Base-by-base conservation (phyloP, 495 filamentous ascomycete genomes). In the Xylaria telfairii region DNA sequence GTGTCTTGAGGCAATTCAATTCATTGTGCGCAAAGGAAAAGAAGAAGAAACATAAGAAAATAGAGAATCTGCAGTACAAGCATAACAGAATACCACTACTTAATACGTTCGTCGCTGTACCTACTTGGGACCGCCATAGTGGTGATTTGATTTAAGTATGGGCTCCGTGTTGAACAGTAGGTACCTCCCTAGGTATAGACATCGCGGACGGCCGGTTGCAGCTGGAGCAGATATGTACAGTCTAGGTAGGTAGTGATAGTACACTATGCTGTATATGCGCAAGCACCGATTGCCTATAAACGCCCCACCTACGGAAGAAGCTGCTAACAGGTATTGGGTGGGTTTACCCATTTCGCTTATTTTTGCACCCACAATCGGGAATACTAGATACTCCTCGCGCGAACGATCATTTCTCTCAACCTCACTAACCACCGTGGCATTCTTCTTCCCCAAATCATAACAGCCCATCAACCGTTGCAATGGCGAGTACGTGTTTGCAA, bases 401-500 rank as follows among this genome's bases (percentile, higher is more conserved):
- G 42, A 72, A 78, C 76, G 41, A 74, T 49, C 60, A 70, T 65
- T 65, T 77, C 73, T 67, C 68, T 54, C 60, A 70, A 73, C 66
- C 64, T 54, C 73, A 74, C 73, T 73, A 71, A 74, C 57, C 56
- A 53, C 73, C 70, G 70, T 72, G 71, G 71, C 60, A 74, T 69
- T 68, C 65, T 57, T 64, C 57, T 65, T 67, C 57, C 41, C 42
- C 57, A 57, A 69, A 65, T 72, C 65, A 74, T 37, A 70, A 69
- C 74, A 76, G 79, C 78, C 73, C 69, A 75, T 77, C 78, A 73
- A 73, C 79, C 74, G 76, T 81, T 80, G 73, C 82, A 83, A 85
- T 85, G 83, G 83, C 83, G 79, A 85, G 83, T 85, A 83, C 63
- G 83, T 84, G 57, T 65, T 65, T 44, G 6, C 3, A 26, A 30